A percentile compares a stretch with the other conserved stretches of the same genome.
These are phyloP conservation scores for Barnettozyma vustinii DNA, from an alignment of 805 yeast species.

Conservation along the genomic window DNA sequence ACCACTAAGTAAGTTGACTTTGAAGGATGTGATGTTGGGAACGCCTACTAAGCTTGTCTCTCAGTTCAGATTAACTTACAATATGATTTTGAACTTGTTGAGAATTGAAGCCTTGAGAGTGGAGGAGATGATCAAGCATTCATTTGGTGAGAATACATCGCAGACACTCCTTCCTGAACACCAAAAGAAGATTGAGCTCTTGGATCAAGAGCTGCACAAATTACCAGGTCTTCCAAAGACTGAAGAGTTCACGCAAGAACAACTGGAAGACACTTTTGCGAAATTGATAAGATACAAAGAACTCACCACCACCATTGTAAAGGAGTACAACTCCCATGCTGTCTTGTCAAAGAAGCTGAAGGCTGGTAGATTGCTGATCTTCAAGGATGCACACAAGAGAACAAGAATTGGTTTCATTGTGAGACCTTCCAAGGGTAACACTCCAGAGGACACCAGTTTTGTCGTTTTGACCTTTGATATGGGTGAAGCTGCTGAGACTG, in stretches of 20 bases:
- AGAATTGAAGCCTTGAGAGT: conserved; percentile 92
- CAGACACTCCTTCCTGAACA: conserved; percentile 86
- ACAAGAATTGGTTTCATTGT: conserved; percentile 50
- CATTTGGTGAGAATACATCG: conserved; percentile 86
- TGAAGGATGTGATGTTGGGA: conserved; percentile 83
- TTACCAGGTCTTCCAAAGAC: conserved; percentile 32
- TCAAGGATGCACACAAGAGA: conserved; percentile 38
- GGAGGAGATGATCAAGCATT: conserved; percentile 97
- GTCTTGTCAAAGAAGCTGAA: conserved; percentile 42
- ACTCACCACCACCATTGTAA: conserved; percentile 40
- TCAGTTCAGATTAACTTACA: conserved; percentile 91
- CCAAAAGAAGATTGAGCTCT: conserved; percentile 53
- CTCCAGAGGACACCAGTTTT: conserved; percentile 13
- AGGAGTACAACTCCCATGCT: conserved; percentile 42
- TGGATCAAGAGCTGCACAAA: conserved; percentile 41
- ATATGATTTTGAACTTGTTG: conserved; percentile 86
- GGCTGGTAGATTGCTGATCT: conserved; percentile 55
- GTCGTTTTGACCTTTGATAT: conserved; percentile 42
- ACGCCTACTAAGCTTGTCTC: conserved; percentile 85
- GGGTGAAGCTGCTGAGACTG: conserved; percentile 28
- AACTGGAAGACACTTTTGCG: conserved; percentile 41
- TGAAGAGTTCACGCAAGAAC: conserved; percentile 33
- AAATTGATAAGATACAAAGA: conserved; percentile 41
- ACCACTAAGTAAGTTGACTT: conserved; percentile 49
- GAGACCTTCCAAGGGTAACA: conserved; percentile 27